phyloP scores from a whole-genome alignment of 2,329 filamentous ascomycete genomes.

The Verticillium nonalfalfae region DNA sequence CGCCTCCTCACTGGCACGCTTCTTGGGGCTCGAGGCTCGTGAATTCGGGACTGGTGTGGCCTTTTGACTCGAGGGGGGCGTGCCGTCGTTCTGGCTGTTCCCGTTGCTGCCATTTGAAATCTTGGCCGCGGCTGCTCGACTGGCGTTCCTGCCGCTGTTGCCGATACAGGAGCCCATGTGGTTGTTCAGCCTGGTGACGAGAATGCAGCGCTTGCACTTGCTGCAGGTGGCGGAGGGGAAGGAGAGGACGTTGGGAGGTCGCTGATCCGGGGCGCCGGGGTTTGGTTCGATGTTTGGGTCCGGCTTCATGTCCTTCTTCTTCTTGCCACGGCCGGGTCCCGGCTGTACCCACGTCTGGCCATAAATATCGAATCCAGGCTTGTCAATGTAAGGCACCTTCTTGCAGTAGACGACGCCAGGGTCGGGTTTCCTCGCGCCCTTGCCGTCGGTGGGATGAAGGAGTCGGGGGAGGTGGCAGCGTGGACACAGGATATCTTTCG shows the following conservation, averaged over 20 bases:
- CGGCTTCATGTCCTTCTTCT: slow-evolving; percentile 71
- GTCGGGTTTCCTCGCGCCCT: slow-evolving; percentile 58
- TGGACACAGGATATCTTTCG: slow-evolving; percentile 64
- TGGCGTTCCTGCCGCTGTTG: slow-evolving; percentile 57
- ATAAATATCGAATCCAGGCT: slow-evolving; percentile 73
- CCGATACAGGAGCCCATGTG: slow-evolving; percentile 65
- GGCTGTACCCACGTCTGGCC: slow-evolving; percentile 75
- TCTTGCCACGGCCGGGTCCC: slow-evolving; percentile 64
- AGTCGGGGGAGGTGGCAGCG: slow-evolving; percentile 70
- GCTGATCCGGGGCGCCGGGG: slow-evolving; percentile 38
- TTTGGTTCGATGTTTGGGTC: slow-evolving; percentile 39
- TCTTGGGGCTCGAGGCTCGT: slow-evolving; percentile 47
- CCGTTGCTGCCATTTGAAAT: slow-evolving; percentile 49
- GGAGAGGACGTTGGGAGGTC: slow-evolving; percentile 54
- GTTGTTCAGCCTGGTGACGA: slow-evolving; percentile 59
- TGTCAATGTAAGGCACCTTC: slow-evolving; percentile 70
- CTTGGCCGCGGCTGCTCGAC: slow-evolving; percentile 55
- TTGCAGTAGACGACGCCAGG: slow-evolving; percentile 72
- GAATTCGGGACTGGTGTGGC: slow-evolving; percentile 52
- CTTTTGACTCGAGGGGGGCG: slow-evolving; percentile 57
- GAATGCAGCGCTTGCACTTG: slow-evolving; percentile 60
- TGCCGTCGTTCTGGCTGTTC: slow-evolving; percentile 46
- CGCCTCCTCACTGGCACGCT: slow-evolving; percentile 49
- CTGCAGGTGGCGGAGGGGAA: slow-evolving; percentile 62
- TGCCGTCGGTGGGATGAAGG: slow-evolving; percentile 66